Base-by-base conservation (phyloP, 2,329 filamentous ascomycete genomes). In the Aureobasidium musti region DNA sequence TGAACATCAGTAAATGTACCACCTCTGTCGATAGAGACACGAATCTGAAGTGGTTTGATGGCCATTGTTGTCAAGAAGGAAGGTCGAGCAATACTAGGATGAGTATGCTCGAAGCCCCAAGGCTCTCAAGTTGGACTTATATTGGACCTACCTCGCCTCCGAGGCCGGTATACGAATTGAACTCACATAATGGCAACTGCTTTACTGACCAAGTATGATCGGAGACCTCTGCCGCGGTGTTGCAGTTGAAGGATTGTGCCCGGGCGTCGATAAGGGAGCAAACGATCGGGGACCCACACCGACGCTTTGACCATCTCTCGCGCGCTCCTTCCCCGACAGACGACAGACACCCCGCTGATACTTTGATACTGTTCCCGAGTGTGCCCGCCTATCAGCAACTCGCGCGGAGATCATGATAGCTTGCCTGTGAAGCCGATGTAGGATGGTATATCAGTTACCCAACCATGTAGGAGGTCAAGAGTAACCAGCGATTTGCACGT, bases 1-100 rank as follows among this genome's bases (percentile, higher is more conserved):
- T 61, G 57, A 2, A 67, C 57, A 45, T 67, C 66, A 11, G 59
- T 63, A 14, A 67, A 67, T 1, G 66, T 67, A 41, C 66, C 66
- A 26, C 66, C 66, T 56, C 66, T 61, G 50, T 67, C 66, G 26
- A 67, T 67, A 10, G 65, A 61, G 5, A 67, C 43, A 5, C 65
- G 53, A n/a, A 63, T 60, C 26, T 45, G 52, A 33, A 66, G 63
- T 8, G 63, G 33, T 59, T 66, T 66, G 53, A 66, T 66, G 43
- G 63, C 63, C 63, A 66, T 66, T 39, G 33, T 66, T 49, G 47
- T 53, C 17, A 21, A 21, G n/a, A 35, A 8, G 14, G 8, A 26
- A 19, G 28, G 26, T 47, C 4, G 26, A 35, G 41, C 5, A 43
- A 23, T 33, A 57, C 21, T 14, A 30, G 11, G 13, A 23, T 47